Conservation (phyloP, 768 basidiomycete species). For the Pleurotus pulmonarius region DNA sequence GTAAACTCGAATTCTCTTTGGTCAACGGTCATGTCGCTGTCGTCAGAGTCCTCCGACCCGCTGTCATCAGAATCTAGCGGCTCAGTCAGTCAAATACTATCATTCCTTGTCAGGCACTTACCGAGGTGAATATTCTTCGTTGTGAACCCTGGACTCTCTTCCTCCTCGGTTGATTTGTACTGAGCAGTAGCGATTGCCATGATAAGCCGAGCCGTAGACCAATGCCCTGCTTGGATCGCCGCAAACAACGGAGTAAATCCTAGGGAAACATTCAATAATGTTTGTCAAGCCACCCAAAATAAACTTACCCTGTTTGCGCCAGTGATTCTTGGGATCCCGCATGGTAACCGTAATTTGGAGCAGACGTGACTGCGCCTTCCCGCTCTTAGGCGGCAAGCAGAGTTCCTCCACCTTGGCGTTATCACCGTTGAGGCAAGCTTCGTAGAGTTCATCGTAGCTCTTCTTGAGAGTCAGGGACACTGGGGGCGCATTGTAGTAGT, state of each 20-base stretch:
- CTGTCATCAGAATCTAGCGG: conserved; percentile 21
- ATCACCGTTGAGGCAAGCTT: conserved; percentile 52
- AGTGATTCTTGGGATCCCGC: conserved; percentile 11
- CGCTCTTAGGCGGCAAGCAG: conserved; percentile 42
- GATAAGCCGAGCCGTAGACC: conserved; percentile 58
- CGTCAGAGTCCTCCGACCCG: conserved; percentile 37
- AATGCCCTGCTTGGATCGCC: conserved; percentile 44
- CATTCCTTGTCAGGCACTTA: conserved; percentile 11
- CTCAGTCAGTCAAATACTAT: background rate
- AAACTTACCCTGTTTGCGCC: background rate
- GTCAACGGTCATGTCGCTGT: conserved; percentile 30
- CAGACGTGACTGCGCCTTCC: conserved; percentile 21
- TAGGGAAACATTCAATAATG: conserved; percentile 13
- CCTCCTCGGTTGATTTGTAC: conserved; percentile 35
- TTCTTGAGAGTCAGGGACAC: conserved; percentile 30
- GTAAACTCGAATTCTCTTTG: conserved; percentile 39
- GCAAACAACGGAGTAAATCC: conserved; percentile 48
- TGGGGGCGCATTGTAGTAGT: conserved; percentile 10
- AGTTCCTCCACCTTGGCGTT: conserved; percentile 46
- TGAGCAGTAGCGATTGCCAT: conserved; percentile 55
- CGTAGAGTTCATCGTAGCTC: conserved; percentile 51
- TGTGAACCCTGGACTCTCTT: conserved; percentile 27
- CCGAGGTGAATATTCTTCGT: conserved; percentile 29
- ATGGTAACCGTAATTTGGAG: conserved; percentile 43
- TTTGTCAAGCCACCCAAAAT: background rate